Evolutionary conservation across 306 rosid species (phyloP).

Genomic region (Alnus rubra): DNA sequence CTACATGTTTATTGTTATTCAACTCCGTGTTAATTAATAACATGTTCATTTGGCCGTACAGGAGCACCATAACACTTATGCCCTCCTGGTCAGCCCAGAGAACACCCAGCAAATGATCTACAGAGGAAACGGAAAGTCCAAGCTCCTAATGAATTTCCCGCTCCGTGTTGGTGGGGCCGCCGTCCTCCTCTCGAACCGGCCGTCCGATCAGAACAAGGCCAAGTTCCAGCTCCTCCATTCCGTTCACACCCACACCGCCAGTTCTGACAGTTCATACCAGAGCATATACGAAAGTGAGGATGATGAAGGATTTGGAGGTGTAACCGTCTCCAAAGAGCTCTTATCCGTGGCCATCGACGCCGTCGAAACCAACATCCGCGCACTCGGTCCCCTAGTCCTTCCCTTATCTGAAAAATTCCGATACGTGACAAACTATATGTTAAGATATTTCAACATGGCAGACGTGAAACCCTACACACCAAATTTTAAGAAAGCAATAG

Average conservation of each 20-base stretch:
- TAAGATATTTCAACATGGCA: not conserved
- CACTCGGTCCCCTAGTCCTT: not conserved
- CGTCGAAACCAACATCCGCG: not conserved
- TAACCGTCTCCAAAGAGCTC: not conserved
- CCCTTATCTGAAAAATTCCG: not conserved
- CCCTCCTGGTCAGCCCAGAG: not conserved
- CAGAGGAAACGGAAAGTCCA: not conserved
- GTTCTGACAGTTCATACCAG: not conserved
- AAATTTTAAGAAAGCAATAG: not conserved
- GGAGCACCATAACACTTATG: not conserved
- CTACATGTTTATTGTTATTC: too few relatives aligned
- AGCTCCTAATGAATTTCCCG: not conserved
- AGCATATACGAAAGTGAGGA: not conserved
- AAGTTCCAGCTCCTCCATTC: not conserved
- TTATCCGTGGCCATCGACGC: not conserved
- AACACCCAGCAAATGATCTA: not conserved
- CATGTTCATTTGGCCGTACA: not conserved
- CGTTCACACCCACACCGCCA: not conserved
- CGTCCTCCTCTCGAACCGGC: not conserved
- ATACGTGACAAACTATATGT: not conserved
- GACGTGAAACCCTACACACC: not conserved
- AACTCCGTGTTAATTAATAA: too few relatives aligned
- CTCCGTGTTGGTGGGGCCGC: constrained; percentile 1
- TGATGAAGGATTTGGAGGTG: not conserved
- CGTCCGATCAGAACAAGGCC: not conserved